phyloP scores from a whole-genome alignment of 2,329 filamentous ascomycete species.

The Gaeumannomyces tritici region DNA sequence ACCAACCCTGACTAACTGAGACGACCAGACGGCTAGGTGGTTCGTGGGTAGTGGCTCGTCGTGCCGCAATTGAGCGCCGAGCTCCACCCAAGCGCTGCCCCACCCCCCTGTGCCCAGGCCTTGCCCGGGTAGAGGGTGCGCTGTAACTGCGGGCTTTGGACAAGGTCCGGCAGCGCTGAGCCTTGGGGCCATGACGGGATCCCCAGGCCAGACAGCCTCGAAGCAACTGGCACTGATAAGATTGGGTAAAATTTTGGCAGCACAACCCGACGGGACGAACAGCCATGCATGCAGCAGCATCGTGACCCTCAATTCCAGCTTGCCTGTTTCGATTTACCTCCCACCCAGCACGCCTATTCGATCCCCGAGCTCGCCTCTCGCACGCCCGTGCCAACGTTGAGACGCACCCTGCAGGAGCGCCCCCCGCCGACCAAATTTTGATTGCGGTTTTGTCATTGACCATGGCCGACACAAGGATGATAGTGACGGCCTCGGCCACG shows the following conservation, averaged over 20 bases:
- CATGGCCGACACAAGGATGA: slow-evolving; percentile 47
- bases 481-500: slow-evolving; percentile 53
- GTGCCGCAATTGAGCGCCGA: not conserved
- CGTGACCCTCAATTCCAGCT: not conserved
- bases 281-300: not conserved
- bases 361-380: not conserved
- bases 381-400: not conserved
- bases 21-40: not conserved
- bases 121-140: not conserved
- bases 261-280: not conserved
- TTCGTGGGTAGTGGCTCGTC: not conserved
- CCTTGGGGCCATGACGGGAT: not conserved
- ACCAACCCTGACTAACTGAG: not conserved
- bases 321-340: not conserved
- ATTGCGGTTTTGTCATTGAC: slow-evolving; percentile 40
- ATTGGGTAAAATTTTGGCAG: slow-evolving; percentile 2
- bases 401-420: not conserved
- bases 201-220: not conserved
- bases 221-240: not conserved
- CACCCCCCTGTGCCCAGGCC: not conserved
- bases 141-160: not conserved
- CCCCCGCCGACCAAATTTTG: not conserved
- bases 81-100: not conserved
- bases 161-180: not conserved
- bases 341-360: not conserved